A percentile compares a stretch with the other conserved stretches of the same genome.
Conservation (phyloP, 2,329 filamentous ascomycete species). For the Grosmannia serpens region DNA sequence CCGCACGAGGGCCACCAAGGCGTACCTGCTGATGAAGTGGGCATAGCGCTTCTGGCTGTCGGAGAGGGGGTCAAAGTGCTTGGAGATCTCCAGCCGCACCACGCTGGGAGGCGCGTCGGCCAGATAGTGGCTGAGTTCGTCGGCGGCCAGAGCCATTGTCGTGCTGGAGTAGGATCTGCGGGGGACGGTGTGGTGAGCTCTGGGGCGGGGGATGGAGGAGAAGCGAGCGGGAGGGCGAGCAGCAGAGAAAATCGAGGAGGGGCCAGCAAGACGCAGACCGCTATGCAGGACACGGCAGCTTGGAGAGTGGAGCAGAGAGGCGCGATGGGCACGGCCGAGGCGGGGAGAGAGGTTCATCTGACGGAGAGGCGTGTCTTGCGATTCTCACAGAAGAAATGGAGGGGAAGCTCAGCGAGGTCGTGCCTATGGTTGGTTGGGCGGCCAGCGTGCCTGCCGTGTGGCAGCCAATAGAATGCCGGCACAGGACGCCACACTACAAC, state of each 20-base stretch:
- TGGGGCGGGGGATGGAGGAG: neutral
- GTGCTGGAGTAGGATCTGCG: constrained; percentile 9
- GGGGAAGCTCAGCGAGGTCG: neutral
- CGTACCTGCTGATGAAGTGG: constrained; percentile 73
- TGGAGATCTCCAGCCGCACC: constrained; percentile 79
- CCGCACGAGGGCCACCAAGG: neutral
- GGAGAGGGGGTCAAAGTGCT: constrained; percentile 72
- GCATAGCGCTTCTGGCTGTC: constrained; percentile 81
- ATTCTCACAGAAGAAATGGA: too few relatives aligned
- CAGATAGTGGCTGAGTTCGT: constrained; percentile 64
- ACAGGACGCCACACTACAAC: neutral
- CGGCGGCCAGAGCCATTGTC: constrained; percentile 39
- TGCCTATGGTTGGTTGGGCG: neutral
- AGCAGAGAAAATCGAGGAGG: neutral
- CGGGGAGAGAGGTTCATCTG: neutral
- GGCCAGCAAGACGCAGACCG: neutral
- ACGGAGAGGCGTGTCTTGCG: neutral
- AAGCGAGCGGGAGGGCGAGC: neutral
- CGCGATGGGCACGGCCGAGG: neutral
- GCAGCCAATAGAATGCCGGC: neutral
- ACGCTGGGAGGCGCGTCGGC: constrained; percentile 85
- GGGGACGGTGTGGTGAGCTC: neutral
- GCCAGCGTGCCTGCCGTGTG: neutral
- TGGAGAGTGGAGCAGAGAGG: neutral
- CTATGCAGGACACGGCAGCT: neutral